Percentiles rank a stretch among this genome's conserved stretches.
phyloP scores from a whole-genome alignment of 495 filamentous ascomycete species.

The Choiromyces venosus region DNA sequence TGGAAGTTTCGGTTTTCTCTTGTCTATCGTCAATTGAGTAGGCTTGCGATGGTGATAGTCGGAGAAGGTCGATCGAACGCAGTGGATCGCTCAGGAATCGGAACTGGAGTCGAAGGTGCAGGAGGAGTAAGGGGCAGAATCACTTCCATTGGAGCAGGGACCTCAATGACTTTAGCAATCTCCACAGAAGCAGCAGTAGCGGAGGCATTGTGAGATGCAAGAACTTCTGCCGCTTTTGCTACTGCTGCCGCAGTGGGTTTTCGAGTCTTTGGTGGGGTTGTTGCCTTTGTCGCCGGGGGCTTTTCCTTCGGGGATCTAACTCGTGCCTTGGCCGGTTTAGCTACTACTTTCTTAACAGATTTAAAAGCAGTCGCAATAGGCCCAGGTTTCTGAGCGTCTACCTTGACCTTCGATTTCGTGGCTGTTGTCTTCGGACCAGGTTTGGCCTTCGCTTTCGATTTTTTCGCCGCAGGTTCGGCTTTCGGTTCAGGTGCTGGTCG shows the following conservation, averaged over 20 bases:
- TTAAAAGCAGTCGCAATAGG: conserved; percentile 33
- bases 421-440: not conserved
- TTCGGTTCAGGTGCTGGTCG: conserved; percentile 23
- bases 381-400: conserved; percentile 21
- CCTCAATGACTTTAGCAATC: not conserved
- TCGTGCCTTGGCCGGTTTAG: conserved; percentile 5
- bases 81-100: not conserved
- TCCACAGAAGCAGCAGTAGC: not conserved
- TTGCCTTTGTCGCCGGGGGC: conserved; percentile 11
- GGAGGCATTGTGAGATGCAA: not conserved
- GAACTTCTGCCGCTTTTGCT: not conserved
- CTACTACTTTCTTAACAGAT: conserved; percentile 21
- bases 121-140: not conserved
- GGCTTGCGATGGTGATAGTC: not conserved
- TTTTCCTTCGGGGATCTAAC: not conserved
- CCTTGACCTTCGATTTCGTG: conserved; percentile 16
- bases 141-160: not conserved
- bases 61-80: not conserved
- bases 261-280: conserved; percentile 20
- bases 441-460: conserved; percentile 18
- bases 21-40: not conserved
- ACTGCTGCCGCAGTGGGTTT: conserved; percentile 13
- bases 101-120: not conserved
- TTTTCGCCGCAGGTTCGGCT: conserved; percentile 22
- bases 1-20: not conserved